A percentile compares a stretch with the other conserved stretches of the same genome.
phyloP scores from a whole-genome alignment of 192 early-diverging fungal genomes.

The Chytriomyces confervae region DNA sequence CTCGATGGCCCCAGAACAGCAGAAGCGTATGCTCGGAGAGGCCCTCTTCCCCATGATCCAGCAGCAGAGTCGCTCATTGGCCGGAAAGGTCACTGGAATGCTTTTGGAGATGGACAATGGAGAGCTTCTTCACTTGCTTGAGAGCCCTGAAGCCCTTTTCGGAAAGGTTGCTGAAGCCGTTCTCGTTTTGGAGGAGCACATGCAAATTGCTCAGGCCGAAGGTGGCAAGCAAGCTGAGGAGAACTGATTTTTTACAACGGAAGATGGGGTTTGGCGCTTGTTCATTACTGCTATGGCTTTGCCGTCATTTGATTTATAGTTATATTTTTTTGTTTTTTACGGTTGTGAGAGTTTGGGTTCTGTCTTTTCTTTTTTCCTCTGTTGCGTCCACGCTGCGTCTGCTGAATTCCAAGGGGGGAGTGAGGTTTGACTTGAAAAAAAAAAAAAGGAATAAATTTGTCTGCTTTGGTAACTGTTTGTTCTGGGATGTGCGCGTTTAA shows the following conservation, averaged over 20 bases:
- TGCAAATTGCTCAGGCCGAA: conserved; percentile 28
- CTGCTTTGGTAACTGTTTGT: background rate
- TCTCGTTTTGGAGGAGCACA: conserved; percentile 79
- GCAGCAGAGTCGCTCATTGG: conserved; percentile 70
- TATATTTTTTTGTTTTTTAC: no score
- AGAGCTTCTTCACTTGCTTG: conserved; percentile 89
- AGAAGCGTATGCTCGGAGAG: conserved; percentile 98
- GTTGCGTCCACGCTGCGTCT: background rate
- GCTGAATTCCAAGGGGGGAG: conserved; percentile 3
- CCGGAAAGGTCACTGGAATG: conserved; percentile 99
- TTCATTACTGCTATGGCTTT: background rate
- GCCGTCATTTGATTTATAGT: no score
- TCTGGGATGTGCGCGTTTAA: no score
- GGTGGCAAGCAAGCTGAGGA: conserved; percentile 18
- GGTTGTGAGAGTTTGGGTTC: no score
- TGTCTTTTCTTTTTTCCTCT: background rate
- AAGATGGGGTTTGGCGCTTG: background rate
- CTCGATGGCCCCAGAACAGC: conserved; percentile 77
- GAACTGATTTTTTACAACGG: conserved; percentile 19
- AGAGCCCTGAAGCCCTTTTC: conserved; percentile 77
- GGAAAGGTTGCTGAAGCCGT: conserved; percentile 87
- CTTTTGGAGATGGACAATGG: conserved; percentile 97
- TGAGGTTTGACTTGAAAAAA: background rate
- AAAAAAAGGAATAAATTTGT: background rate
- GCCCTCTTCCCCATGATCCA: conserved; percentile 89